phyloP scores from a whole-genome alignment of 495 filamentous ascomycete species.

The Trypethelium eluteriae region DNA sequence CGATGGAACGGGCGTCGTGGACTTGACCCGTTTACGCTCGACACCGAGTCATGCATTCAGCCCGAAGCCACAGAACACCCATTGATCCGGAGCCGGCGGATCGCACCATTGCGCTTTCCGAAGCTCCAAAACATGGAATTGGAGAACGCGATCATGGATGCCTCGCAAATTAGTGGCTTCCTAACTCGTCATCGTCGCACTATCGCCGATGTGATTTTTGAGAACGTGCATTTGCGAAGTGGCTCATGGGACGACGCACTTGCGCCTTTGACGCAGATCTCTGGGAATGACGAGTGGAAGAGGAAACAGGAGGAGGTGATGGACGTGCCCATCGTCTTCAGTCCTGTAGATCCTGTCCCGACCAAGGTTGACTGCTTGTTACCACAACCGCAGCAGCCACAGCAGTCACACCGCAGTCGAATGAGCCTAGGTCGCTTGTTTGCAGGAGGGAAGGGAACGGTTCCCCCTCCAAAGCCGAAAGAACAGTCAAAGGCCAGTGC shows the following conservation, averaged over 20 bases:
- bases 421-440: slow-evolving; percentile 23
- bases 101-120: slow-evolving; percentile 47
- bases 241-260: slow-evolving; percentile 72
- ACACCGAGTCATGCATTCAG: slow-evolving; percentile 43
- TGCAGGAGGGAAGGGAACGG: slow-evolving; percentile 20
- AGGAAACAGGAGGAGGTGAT: slow-evolving; percentile 39
- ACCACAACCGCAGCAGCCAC: slow-evolving; percentile 17
- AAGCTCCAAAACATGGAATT: slow-evolving; percentile 55
- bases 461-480: slow-evolving; percentile 30
- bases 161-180: slow-evolving; percentile 56
- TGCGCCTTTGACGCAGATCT: slow-evolving; percentile 52
- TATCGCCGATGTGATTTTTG: slow-evolving; percentile 63
- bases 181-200: slow-evolving; percentile 53
- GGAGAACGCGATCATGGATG: slow-evolving; percentile 58
- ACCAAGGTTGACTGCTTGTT: slow-evolving; percentile 22
- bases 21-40: slow-evolving; percentile 58
- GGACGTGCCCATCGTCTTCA: slow-evolving; percentile 32
- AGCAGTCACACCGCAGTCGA: not conserved
- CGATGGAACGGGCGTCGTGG: slow-evolving; percentile 62
- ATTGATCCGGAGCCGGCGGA: slow-evolving; percentile 14
- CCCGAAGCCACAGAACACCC: slow-evolving; percentile 31
- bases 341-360: slow-evolving; percentile 24
- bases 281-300: slow-evolving; percentile 47
- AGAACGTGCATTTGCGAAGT: slow-evolving; percentile 54
- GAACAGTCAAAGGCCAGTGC: slow-evolving; percentile 36